Evolutionary conservation across 495 filamentous ascomycete genomes (phyloP), one percentile per base, ranked within the genome.

Genomic region (Lasiosphaeria miniovina): DNA sequence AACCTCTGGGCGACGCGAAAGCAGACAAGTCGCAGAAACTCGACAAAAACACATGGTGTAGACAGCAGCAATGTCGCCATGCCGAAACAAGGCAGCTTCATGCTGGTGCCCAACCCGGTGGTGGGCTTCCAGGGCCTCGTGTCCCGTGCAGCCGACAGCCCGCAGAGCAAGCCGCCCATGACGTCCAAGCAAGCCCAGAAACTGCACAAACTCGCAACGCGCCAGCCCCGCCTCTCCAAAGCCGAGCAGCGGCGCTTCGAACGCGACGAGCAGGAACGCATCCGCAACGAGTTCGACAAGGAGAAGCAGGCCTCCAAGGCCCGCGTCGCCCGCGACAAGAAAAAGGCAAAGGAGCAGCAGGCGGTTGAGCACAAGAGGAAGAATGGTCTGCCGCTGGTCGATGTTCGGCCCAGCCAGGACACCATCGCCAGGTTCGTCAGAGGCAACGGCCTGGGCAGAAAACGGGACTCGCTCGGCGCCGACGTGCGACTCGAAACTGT

Each of bases 181-280:
- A 80, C 77, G 24, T 71, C 73, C 0, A 79, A 77, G 38, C 72
- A 79, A 56, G 73, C 70, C 10, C 70, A 74, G 65, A 77, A 79
- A 49, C 60, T 67, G 9, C 75, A 78, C 54, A 57, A 59, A 4
- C 59, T 74, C 41, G 52, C 61, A 0, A 78, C 65, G 32, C 64
- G 65, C 36, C 66, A 57, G 8, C 74, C 74, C 4, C 71, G 69
- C 41, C 49, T 79, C 33, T 72, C 74, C 55, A 74, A 71, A 55
- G 71, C 66, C 45, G 78, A 81, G 57, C 68, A 66, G 57, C 71
- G 74, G 17, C 72, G 71, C 1, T 55, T 71, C 17, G 75, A 79
- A 41, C 66, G 67, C 4, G 70, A 73, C n/a, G 77, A 79, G 38
- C 75, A 78, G 57, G 75, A 76, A 36, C 74, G 75, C 17, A 75